Base-by-base conservation (phyloP, 176 grass and related monocot species). In the Leersia perrieri region DNA sequence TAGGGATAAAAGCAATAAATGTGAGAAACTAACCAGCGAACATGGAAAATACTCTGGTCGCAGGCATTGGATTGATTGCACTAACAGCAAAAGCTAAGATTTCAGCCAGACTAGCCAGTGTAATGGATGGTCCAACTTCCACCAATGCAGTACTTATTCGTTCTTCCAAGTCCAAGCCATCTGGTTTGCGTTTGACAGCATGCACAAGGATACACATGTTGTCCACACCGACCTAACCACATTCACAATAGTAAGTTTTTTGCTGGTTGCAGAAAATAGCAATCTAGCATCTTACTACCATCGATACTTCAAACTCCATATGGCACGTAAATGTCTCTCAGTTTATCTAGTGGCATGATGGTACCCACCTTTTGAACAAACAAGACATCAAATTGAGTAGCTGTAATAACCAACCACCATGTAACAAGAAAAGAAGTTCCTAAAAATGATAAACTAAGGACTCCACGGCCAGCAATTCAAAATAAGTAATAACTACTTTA, bases 141-240 rank as follows among this genome's bases (percentile, higher is more conserved):
- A 90, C 86, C 82, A 99, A 69, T 79, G 96, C 90, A 71, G 78
- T 73, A 78, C 90, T 89, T 87, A 99, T 87, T 13, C 84, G 79
- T 39, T 83, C 77, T 89, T 99, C 92, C 84, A 99, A 95, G 64
- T 79, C 45, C 27, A 83, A 86, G 15, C 80, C 86, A 28, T 70
- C 44, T 34, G 92, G 72, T 81, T 99, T 92, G 15, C 96, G 92
- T 81, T 99, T 99, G 28, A 99, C 92, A 74, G 96, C 86, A 81
- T 95, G 92, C 55, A 99, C 92, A 81, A 99, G 88, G 75, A 99
- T 99, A 83, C 96, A 99, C 96, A 99, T 99, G 84, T 99, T 99
- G 83, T 99, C 96, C 32, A 99, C 96, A 83, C 96, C 96, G 3
- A 99, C 96, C 96, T 97, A 76, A 74, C 40, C 77, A 73, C 65